Base-by-base conservation (phyloP, 2,329 filamentous ascomycete genomes). In the Fusarium protoensiforme region DNA sequence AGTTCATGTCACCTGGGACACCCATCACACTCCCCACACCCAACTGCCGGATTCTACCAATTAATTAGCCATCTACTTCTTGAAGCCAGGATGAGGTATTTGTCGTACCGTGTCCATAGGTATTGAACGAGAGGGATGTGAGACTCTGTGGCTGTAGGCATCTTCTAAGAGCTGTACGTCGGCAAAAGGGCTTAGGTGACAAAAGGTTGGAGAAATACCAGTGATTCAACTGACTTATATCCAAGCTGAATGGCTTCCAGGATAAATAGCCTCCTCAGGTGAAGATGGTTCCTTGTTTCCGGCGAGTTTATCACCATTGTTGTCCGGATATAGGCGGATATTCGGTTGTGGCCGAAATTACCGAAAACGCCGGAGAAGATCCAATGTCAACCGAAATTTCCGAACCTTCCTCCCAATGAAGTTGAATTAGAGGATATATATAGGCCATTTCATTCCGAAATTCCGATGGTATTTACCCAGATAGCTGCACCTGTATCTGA, bases 1-100 rank as follows among this genome's bases (percentile, higher is more conserved):
- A 22, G 22, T 69, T 69, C 66, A 69, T 69, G 20, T 69, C 66
- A 35, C 66, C 66, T 0, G 66, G 66, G 5, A 69, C 66, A 1
- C 66, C 66, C 66, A 69, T 69, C 9, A 69, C 53, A 36, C 66
- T 66, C 20, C 22, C 41, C 56, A 58, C 58, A 6, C 66, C 66
- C 13, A 65, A 36, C 10, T 66, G 57, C 5, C 57, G 62, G 13
- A 69, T 66, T 18, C 66, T 69, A 57, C 13, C 8, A 24, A 9
- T 1, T 11, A 13, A 18, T 20, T 16, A 24, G 22, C 2, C 3
- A 27, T 7, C 27, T 7, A 27, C 27, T 27, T 27, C 27, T 27
- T 7, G 27, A 27, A 7, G 27, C 7, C 4, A 4, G 4, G 27
- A 11, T 35, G 33, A 14, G 33, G 10, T 2, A 13, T n/a, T 51